Percentiles rank a stretch among this genome's conserved stretches.
Conservation (phyloP, 345 rosid species). For the Lepidium africanum region DNA sequence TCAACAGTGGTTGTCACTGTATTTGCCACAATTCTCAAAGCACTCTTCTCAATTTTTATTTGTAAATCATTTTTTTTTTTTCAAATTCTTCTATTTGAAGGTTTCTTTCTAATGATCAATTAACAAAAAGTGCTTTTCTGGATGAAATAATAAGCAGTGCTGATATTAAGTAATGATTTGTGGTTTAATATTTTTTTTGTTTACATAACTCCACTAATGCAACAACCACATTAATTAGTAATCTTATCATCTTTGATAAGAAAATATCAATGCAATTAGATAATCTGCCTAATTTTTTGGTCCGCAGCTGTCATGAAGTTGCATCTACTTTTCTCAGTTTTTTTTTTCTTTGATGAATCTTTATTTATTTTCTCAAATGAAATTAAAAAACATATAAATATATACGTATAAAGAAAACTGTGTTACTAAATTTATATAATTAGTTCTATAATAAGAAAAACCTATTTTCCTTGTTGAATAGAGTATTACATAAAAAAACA, state of each 20-base stretch:
- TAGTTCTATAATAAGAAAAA: no score
- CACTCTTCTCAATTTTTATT: background rate
- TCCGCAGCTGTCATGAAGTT: background rate
- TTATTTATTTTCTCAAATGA: no score
- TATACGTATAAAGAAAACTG: no score
- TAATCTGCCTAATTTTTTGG: background rate
- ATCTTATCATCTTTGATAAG: background rate
- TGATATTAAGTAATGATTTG: no score
- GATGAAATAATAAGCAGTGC: no score
- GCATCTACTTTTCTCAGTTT: background rate
- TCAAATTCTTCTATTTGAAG: background rate
- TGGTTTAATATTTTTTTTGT: background rate
- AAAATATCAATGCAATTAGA: background rate
- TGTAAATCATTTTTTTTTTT: background rate
- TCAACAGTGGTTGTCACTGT: constrained; percentile 2
- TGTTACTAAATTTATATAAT: no score
- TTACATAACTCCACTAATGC: background rate
- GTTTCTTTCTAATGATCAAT: background rate
- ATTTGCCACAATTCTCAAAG: constrained; percentile 14
- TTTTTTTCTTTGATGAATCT: background rate
- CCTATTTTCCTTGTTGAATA: no score
- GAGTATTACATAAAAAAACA: no score
- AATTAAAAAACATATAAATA: no score
- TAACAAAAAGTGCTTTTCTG: no score
- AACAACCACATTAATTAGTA: background rate